Percentiles rank a stretch among this genome's conserved stretches.
phyloP scores from a whole-genome alignment of 257 asterid genomes.

The Perilla frutescens region DNA sequence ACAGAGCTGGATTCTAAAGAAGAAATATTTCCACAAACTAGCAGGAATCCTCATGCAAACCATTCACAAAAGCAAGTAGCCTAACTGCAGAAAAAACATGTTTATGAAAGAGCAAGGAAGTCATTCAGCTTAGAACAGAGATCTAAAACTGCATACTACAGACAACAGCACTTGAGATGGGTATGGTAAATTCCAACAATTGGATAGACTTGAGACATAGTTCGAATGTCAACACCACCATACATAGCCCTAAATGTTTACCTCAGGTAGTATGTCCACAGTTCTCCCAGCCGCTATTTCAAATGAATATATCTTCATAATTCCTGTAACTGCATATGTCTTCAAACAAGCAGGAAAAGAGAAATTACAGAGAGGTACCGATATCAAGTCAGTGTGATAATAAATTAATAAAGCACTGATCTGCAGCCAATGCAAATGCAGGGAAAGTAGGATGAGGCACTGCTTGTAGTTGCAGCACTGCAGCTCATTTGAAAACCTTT shows the following conservation, averaged over 20 bases:
- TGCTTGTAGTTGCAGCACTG: not conserved
- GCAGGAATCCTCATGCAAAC: constrained; percentile 23
- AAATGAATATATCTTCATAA: constrained; percentile 89
- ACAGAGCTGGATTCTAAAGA: constrained; percentile 20
- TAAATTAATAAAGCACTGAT: not conserved
- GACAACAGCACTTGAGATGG: constrained; percentile 1
- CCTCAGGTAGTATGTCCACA: constrained; percentile 94
- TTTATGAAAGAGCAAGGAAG: not conserved
- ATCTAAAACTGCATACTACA: constrained; percentile 14
- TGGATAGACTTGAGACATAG: constrained; percentile 3
- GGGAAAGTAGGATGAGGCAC: constrained; percentile 5
- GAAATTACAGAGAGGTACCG: constrained; percentile 25
- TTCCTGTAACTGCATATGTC: constrained; percentile 92
- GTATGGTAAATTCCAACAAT: constrained; percentile 17
- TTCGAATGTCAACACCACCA: constrained; percentile 23
- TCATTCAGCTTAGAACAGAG: not conserved
- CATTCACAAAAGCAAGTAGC: not conserved
- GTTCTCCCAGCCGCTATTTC: constrained; percentile 93
- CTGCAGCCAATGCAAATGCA: constrained; percentile 12
- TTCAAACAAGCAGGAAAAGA: constrained; percentile 47
- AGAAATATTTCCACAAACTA: constrained; percentile 9
- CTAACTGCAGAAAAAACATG: constrained; percentile 12
- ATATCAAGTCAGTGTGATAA: constrained; percentile 18
- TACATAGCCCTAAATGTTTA: constrained; percentile 37
- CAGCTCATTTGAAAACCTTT: constrained; percentile 24